Conservation (phyloP, 768 basidiomycete species). For the Auriculariales sp. region DNA sequence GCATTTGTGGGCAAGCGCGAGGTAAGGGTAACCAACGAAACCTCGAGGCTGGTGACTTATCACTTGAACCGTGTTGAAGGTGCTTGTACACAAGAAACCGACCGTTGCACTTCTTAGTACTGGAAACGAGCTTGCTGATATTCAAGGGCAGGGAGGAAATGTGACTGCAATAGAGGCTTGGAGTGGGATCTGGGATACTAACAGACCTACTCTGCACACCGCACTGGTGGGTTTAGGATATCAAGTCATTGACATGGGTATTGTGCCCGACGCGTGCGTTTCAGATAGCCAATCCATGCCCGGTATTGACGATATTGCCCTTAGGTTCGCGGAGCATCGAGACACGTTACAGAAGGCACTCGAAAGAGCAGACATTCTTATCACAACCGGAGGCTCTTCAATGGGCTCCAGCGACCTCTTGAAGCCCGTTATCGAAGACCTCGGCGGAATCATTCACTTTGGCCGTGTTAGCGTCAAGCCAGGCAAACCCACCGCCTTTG, state of each 20-base stretch:
- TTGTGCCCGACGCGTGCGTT: conserved; percentile 57
- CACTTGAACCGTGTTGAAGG: conserved; percentile 25
- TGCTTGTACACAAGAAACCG: conserved; percentile 55
- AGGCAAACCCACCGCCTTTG: conserved; percentile 86
- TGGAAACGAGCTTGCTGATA: conserved; percentile 65
- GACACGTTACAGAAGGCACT: conserved; percentile 41
- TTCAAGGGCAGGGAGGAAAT: conserved; percentile 24
- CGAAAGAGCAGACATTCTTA: conserved; percentile 50
- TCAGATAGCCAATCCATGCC: not conserved
- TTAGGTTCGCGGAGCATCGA: conserved; percentile 44
- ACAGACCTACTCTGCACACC: conserved; percentile 63
- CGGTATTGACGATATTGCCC: not conserved
- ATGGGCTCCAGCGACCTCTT: conserved; percentile 78
- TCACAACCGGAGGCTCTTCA: conserved; percentile 82
- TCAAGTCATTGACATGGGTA: conserved; percentile 64
- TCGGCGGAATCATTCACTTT: conserved; percentile 69
- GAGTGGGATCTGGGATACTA: conserved; percentile 76
- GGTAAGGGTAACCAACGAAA: conserved; percentile 24
- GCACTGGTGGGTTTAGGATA: conserved; percentile 62
- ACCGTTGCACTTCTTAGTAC: conserved; percentile 72
- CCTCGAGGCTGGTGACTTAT: not conserved
- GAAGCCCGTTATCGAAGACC: conserved; percentile 76
- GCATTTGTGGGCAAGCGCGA: conserved; percentile 62
- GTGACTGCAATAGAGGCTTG: conserved; percentile 22
- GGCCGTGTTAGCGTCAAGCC: conserved; percentile 70